A percentile compares a stretch with the other conserved stretches of the same genome.
These are phyloP conservation scores for Besnoitia besnoiti DNA, from an alignment of 169 alveolate genomes.

Conservation along the genomic window DNA sequence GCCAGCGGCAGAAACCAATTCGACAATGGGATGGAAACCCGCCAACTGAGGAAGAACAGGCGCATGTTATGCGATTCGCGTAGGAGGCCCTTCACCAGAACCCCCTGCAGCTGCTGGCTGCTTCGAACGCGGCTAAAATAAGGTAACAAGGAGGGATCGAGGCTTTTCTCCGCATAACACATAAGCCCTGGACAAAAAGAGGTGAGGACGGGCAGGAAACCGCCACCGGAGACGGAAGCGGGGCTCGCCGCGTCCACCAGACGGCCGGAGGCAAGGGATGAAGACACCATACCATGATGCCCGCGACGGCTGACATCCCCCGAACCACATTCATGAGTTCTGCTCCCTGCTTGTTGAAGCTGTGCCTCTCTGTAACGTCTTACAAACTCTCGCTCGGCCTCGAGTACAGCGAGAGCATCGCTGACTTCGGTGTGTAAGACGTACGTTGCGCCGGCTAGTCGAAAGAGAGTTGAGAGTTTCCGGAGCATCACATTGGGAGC, in stretches of 20 bases:
- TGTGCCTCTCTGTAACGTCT: constrained; percentile 48
- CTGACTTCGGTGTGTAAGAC: constrained; percentile 69
- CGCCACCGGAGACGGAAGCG: not conserved
- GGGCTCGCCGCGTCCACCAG: not conserved
- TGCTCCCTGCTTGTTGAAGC: not conserved
- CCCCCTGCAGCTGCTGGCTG: constrained; percentile 87
- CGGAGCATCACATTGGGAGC: constrained; percentile 55
- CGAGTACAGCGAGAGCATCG: constrained; percentile 68
- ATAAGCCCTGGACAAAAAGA: constrained; percentile 94
- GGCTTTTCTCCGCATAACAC: constrained; percentile 90
- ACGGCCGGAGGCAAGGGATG: not conserved
- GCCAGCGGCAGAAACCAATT: constrained; percentile 41
- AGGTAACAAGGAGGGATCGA: constrained; percentile 80
- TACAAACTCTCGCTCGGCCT: constrained; percentile 68
- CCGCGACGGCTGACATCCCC: not conserved
- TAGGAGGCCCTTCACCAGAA: constrained; percentile 64
- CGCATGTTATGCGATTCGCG: constrained; percentile 13
- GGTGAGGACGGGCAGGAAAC: constrained; percentile 79
- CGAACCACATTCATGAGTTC: not conserved
- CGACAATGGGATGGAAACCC: not conserved
- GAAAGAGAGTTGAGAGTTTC: constrained; percentile 71
- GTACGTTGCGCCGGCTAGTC: constrained; percentile 69
- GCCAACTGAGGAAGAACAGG: not conserved
- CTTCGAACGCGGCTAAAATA: constrained; percentile 86
- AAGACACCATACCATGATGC: not conserved